Evolutionary conservation across 1,284 basidiomycete genomes (phyloP).

Genomic region (Apiotrichum gamsii): DNA sequence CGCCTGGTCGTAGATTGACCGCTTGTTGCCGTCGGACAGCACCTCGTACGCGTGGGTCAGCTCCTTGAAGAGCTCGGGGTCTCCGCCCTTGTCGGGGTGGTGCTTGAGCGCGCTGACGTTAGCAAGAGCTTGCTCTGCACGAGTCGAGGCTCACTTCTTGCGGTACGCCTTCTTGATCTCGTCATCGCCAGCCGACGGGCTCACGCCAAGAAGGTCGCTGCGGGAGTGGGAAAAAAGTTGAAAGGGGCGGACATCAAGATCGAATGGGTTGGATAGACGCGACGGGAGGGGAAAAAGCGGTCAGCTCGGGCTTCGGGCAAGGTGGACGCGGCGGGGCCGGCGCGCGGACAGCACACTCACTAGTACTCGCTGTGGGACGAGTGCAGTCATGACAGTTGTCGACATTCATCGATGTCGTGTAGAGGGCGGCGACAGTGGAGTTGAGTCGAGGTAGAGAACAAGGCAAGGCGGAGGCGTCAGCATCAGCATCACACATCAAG

Average conservation of each 20-base stretch:
- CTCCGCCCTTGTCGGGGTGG: slow-evolving; percentile 96
- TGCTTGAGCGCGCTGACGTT: slow-evolving; percentile 70
- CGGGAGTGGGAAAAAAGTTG: neutral
- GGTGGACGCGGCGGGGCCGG: too few species aligned
- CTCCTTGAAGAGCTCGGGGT: slow-evolving; percentile 96
- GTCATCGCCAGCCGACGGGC: slow-evolving; percentile 66
- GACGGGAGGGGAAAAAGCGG: neutral
- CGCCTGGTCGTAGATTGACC: slow-evolving; percentile 78
- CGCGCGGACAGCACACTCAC: slow-evolving; percentile 19
- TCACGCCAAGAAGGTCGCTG: slow-evolving; percentile 69
- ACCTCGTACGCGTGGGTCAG: slow-evolving; percentile 88
- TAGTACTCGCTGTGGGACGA: slow-evolving; percentile 68
- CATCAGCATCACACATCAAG: too few species aligned
- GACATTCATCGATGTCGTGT: neutral
- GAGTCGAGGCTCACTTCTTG: slow-evolving; percentile 62
- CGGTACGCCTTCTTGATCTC: slow-evolving; percentile 93
- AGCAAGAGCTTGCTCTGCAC: neutral
- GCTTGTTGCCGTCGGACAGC: slow-evolving; percentile 81
- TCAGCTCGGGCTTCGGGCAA: slow-evolving; percentile 1
- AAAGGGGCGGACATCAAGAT: neutral
- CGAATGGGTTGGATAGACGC: neutral
- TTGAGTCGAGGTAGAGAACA: too few species aligned
- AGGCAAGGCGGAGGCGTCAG: slow-evolving; percentile 2
- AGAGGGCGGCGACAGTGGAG: neutral
- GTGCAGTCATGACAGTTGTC: neutral